phyloP scores from a whole-genome alignment of 1,284 basidiomycete genomes.

The Taiwanofungus camphoratus region DNA sequence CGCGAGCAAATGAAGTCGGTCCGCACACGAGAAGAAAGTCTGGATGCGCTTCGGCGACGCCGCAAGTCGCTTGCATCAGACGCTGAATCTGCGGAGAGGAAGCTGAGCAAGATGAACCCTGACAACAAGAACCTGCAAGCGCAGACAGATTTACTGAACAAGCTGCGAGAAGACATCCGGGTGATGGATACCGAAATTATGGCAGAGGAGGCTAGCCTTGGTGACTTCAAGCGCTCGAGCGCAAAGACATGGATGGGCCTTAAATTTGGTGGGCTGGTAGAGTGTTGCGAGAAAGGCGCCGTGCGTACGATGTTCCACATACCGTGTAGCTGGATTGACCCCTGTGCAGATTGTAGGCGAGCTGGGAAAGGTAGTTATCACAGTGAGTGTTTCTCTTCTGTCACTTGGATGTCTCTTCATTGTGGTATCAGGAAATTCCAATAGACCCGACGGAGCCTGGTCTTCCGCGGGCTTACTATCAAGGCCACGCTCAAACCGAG shows the following conservation, averaged over 20 bases:
- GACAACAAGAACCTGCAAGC: conserved; percentile 82
- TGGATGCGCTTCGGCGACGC: conserved; percentile 73
- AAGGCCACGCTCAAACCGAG: conserved; percentile 56
- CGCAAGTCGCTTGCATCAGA: conserved; percentile 64
- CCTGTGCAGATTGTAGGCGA: conserved; percentile 70
- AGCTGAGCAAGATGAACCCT: conserved; percentile 85
- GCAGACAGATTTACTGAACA: conserved; percentile 75
- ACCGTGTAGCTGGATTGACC: conserved; percentile 8
- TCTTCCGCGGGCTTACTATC: conserved; percentile 69
- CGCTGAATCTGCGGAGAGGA: conserved; percentile 86
- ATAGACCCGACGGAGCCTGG: conserved; percentile 80
- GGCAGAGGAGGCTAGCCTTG: conserved; percentile 75
- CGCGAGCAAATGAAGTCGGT: conserved; percentile 76
- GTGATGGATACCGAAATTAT: conserved; percentile 80
- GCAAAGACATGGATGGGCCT: conserved; percentile 72
- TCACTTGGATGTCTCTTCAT: neutral
- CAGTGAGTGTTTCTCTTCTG: conserved; percentile 36
- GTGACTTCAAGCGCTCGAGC: conserved; percentile 80
- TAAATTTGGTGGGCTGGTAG: conserved; percentile 86
- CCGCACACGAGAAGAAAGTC: conserved; percentile 78
- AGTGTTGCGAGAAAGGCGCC: conserved; percentile 81
- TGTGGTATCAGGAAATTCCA: conserved; percentile 61
- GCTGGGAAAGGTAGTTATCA: conserved; percentile 72
- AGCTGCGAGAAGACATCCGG: conserved; percentile 75
- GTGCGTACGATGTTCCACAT: conserved; percentile 31